phyloP scores from a whole-genome alignment of 768 basidiomycete genomes.

The Lentinula edodes region DNA sequence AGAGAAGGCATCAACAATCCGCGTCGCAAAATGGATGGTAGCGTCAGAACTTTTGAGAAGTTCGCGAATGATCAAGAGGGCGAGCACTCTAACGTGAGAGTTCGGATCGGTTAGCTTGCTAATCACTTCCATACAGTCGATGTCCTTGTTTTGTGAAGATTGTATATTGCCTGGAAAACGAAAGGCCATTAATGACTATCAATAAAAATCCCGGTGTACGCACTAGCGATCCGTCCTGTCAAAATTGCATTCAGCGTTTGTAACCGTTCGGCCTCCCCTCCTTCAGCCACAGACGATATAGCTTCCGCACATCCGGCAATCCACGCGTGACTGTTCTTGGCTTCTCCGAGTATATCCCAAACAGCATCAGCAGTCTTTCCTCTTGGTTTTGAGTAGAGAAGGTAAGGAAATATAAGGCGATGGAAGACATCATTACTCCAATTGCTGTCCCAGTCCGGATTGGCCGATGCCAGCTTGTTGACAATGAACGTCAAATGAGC shows the following conservation, averaged over 20 bases:
- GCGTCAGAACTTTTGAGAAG: neutral
- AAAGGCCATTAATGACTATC: neutral
- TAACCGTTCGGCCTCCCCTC: conserved; percentile 36
- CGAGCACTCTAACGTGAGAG: neutral
- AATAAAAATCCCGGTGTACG: conserved; percentile 32
- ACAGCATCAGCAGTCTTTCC: conserved; percentile 59
- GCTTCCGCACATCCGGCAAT: conserved; percentile 49
- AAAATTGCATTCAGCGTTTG: conserved; percentile 47
- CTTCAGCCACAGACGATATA: conserved; percentile 29
- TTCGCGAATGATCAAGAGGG: neutral
- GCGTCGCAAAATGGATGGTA: neutral
- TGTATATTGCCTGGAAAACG: neutral
- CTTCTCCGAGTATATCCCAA: conserved; percentile 63
- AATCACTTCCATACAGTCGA: neutral
- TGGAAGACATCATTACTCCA: conserved; percentile 35
- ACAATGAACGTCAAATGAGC: conserved; percentile 55
- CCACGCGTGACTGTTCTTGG: conserved; percentile 33
- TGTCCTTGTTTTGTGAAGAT: neutral
- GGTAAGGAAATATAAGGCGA: conserved; percentile 61
- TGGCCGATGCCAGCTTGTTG: conserved; percentile 30
- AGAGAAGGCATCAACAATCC: neutral
- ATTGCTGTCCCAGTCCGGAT: conserved; percentile 13
- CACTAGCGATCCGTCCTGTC: conserved; percentile 63
- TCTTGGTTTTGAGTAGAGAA: conserved; percentile 69
- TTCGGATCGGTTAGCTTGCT: neutral